These are phyloP conservation scores for Botrytis pseudocinerea DNA, from an alignment of 2,329 filamentous ascomycete species.

Conservation along the genomic window DNA sequence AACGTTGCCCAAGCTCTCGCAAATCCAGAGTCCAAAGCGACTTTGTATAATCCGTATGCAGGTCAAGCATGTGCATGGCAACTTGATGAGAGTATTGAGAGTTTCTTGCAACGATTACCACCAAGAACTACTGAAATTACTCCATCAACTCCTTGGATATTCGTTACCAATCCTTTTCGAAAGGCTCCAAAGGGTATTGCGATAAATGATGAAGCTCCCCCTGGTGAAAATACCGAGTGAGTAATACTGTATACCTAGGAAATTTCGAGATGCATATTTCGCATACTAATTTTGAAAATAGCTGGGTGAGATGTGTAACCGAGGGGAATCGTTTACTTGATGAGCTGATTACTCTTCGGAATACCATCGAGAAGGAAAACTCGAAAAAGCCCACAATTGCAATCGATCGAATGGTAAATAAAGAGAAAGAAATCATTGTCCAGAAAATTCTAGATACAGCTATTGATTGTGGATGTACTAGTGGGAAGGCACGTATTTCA, in stretches of 20 bases:
- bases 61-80: conserved; percentile 58
- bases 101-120: conserved; percentile 68
- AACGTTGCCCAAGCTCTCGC: conserved; percentile 29
- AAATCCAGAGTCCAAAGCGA: conserved; percentile 20
- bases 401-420: conserved; percentile 32
- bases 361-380: conserved; percentile 51
- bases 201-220: conserved; percentile 31
- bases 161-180: conserved; percentile 63
- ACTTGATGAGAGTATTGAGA: conserved; percentile 60
- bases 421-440: conserved; percentile 47
- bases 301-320: conserved; percentile 28
- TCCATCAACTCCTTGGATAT: conserved; percentile 66
- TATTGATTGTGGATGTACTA: conserved; percentile 55
- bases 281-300: neutral
- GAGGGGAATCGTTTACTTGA: conserved; percentile 38
- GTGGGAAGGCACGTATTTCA: conserved; percentile 61
- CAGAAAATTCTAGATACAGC: conserved; percentile 63
- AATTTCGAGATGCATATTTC: neutral
- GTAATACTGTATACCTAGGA: neutral
- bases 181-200: conserved; percentile 34
- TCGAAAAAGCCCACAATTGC: conserved; percentile 25
- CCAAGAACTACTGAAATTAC: conserved; percentile 57
- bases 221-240: conserved; percentile 30
- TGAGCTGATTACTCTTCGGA: conserved; percentile 43
- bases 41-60: conserved; percentile 59